Evolutionary conservation across 208 protist genomes (phyloP), one percentile per base, ranked within the genome.

Genomic region (Crithidia bombi): DNA sequence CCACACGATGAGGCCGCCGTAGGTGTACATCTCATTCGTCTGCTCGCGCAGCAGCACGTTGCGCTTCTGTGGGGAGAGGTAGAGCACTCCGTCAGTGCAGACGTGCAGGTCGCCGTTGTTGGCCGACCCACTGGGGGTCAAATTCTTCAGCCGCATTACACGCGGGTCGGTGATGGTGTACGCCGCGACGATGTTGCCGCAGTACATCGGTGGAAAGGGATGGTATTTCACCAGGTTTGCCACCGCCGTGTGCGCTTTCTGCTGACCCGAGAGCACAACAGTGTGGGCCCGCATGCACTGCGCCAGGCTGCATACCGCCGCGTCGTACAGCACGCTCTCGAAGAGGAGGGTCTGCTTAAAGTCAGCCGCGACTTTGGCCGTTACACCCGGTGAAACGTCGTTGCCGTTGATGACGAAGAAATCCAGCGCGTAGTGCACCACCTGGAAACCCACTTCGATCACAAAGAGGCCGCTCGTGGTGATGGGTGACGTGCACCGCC

Each of bases 391-490:
- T 44, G 86, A 79, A 10, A 94, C 51, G 21, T 62, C 65, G 47
- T 72, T 66, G 47, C 89, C 89, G 52, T 85, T 89, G 46, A 93
- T 83, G 49, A 93, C 82, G 33, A 93, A 94, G 54, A 93, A 89
- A 56, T 96, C 92, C 7, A 96, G 75, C 6, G 92, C 89, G 70
- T 93, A 96, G 76, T 95, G 79, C 46, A 82, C 86, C 64, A 95
- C 89, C 68, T 96, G 89, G 59, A 95, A 86, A 28, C 92, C 92
- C 21, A 96, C 76, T 78, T 95, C 89, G 17, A 95, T 72, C 28
- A 96, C 82, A 49, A 94, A 84, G 17, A 94, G 68, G 4, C 92
- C 92, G 30, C 76, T 73, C 11, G 73, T 72, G 9, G 72, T 77
- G 55, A 93, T 80, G 32, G 84, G 83, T 7, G 67, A 52, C 62